phyloP scores from a whole-genome alignment of 1,284 basidiomycete genomes.

The Ustilago xerochloae region DNA sequence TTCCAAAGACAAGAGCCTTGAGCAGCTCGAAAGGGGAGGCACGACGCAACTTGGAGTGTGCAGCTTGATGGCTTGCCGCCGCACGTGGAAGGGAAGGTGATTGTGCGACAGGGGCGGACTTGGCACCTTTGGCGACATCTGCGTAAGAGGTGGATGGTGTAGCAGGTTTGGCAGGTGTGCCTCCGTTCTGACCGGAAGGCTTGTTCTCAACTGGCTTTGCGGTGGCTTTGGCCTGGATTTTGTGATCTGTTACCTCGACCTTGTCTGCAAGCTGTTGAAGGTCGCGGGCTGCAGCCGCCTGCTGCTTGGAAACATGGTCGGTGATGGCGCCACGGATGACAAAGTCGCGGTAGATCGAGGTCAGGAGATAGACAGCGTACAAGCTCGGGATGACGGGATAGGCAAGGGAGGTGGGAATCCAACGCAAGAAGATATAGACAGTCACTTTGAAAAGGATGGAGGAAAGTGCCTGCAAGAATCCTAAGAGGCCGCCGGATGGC shows the following conservation, averaged over 20 bases:
- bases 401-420: conserved; percentile 54
- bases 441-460: conserved; percentile 57
- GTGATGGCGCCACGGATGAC: conserved; percentile 40
- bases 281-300: conserved; percentile 22
- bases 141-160: conserved; percentile 29
- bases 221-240: conserved; percentile 33
- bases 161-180: conserved; percentile 4
- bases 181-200: conserved; percentile 20
- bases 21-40: conserved; percentile 26
- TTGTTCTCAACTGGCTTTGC: conserved; percentile 36
- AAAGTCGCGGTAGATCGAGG: conserved; percentile 46
- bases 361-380: conserved; percentile 48
- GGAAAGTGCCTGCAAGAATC: conserved; percentile 41
- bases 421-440: conserved; percentile 60
- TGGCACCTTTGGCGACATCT: conserved; percentile 31
- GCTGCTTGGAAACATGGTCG: conserved; percentile 12
- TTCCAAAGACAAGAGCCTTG: conserved; percentile 49
- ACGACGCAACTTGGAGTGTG: conserved; percentile 11
- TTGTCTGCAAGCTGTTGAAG: conserved; percentile 48
- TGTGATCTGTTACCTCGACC: conserved; percentile 38
- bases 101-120: neutral
- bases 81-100: neutral
- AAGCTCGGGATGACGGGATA: conserved; percentile 50
- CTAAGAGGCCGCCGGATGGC: conserved; percentile 39
- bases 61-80: neutral